A percentile compares a stretch with the other conserved stretches of the same genome.
These are phyloP conservation scores for Coemansia sp. DNA, from an alignment of 192 early-diverging fungal species.

Conservation along the genomic window DNA sequence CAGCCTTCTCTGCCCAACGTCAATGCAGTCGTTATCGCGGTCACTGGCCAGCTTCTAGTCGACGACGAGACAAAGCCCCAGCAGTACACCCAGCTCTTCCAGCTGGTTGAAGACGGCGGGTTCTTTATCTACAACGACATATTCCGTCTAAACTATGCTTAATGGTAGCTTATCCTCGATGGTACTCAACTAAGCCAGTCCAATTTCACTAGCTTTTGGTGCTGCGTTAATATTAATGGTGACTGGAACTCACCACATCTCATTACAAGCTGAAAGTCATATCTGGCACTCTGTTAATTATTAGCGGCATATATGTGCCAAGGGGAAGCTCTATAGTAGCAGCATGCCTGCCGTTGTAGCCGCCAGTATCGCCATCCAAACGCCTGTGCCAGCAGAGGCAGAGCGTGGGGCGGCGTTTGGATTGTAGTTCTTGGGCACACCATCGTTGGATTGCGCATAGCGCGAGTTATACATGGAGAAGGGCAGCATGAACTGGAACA, in stretches of 20 bases:
- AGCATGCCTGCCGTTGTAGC: slow-evolving; percentile 15
- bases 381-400: slow-evolving; percentile 13
- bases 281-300: background rate
- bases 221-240: background rate
- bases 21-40: slow-evolving; percentile 74
- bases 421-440: slow-evolving; percentile 56
- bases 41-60: slow-evolving; percentile 89
- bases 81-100: slow-evolving; percentile 87
- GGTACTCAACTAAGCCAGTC: background rate
- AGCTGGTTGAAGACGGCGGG: slow-evolving; percentile 72
- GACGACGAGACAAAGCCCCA: slow-evolving; percentile 84
- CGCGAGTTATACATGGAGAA: slow-evolving; percentile 61
- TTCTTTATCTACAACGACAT: slow-evolving; percentile 90
- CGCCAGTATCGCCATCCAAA: slow-evolving; percentile 17
- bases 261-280: background rate
- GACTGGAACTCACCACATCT: background rate
- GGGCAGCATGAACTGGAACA: slow-evolving; percentile 59
- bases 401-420: slow-evolving; percentile 47
- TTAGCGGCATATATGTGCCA: background rate
- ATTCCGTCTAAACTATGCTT: slow-evolving; percentile 80
- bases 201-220: background rate
- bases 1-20: slow-evolving; percentile 71
- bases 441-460: slow-evolving; percentile 56
- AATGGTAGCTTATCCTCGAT: background rate
- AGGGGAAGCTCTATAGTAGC: background rate